Evolutionary conservation across 2,329 filamentous ascomycete genomes (phyloP).

Genomic region (Colletotrichum abscissum): DNA sequence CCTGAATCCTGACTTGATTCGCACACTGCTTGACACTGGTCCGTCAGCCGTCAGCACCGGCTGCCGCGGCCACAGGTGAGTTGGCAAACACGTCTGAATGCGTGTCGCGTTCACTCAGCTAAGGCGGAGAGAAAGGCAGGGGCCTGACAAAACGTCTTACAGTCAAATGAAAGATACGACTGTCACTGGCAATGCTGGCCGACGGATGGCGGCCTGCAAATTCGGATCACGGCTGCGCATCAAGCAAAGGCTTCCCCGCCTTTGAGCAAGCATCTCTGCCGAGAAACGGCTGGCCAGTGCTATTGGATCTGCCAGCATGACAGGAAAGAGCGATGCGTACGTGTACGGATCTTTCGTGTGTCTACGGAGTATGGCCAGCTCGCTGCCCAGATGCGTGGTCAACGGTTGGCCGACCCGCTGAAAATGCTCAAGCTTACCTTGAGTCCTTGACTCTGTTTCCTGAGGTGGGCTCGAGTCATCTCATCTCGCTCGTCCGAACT

Average conservation of each 20-base stretch:
- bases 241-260: slow-evolving; percentile 12
- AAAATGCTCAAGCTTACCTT: slow-evolving; percentile 22
- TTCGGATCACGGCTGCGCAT: slow-evolving; percentile 26
- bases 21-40: slow-evolving; percentile 15
- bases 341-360: neutral
- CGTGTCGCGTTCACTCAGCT: slow-evolving; percentile 6
- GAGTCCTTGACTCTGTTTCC: slow-evolving; percentile 13
- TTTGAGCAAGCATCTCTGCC: slow-evolving; percentile 1
- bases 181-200: neutral
- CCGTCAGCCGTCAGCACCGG: slow-evolving; percentile 26
- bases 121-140: slow-evolving; percentile 4
- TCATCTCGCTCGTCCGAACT: slow-evolving; percentile 34
- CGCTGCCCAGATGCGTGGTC: neutral
- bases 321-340: slow-evolving; percentile 12
- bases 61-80: slow-evolving; percentile 17
- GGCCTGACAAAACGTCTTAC: slow-evolving; percentile 8
- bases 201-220: slow-evolving; percentile 24
- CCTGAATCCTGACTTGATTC: slow-evolving; percentile 12
- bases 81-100: neutral
- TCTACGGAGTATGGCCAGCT: slow-evolving; percentile 6
- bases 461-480: slow-evolving; percentile 18
- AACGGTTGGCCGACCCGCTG: slow-evolving; percentile 3
- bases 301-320: neutral
- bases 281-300: slow-evolving; percentile 4
- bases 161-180: slow-evolving; percentile 23